phyloP scores from a whole-genome alignment of 1,284 basidiomycete species.

The Apiotrichum veenhuisii region DNA sequence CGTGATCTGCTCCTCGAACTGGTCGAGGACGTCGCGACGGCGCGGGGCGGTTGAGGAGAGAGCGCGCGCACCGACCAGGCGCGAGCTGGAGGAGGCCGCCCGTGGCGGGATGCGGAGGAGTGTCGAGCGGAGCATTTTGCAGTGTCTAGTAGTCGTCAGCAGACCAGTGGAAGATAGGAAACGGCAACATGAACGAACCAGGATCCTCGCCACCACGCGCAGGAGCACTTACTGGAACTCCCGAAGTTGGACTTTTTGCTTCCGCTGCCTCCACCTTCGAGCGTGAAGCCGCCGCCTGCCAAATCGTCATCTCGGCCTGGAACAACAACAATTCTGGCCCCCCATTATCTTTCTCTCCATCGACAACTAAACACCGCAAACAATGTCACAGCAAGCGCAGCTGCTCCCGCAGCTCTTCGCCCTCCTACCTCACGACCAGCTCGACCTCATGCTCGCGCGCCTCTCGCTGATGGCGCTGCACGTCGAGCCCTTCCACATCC shows the following conservation, averaged over 20 bases:
- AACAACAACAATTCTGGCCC: not conserved
- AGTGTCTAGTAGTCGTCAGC: not conserved
- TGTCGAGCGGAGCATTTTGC: slow-evolving; percentile 7
- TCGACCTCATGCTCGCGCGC: slow-evolving; percentile 26
- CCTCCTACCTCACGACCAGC: slow-evolving; percentile 28
- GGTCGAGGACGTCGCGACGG: slow-evolving; percentile 26
- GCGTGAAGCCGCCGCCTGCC: not conserved
- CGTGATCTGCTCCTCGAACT: slow-evolving; percentile 37
- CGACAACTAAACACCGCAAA: not conserved
- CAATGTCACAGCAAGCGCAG: slow-evolving; percentile 21
- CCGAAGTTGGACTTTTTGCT: slow-evolving; percentile 3
- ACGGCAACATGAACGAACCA: not conserved
- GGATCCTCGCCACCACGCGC: slow-evolving; percentile 1
- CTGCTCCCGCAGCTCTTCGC: slow-evolving; percentile 38
- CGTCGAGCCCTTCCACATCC: slow-evolving; percentile 22
- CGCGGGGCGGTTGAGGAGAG: slow-evolving; percentile 2
- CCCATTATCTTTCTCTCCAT: no score
- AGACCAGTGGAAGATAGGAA: not conserved
- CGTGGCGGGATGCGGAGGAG: not conserved
- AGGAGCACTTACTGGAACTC: no score
- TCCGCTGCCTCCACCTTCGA: not conserved
- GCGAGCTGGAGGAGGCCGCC: slow-evolving; percentile 4
- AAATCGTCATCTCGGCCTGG: not conserved
- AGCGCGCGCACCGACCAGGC: not conserved
- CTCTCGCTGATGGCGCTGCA: slow-evolving; percentile 34